Evolutionary conservation across 495 filamentous ascomycete genomes (phyloP).

Genomic region (Neurospora africana): DNA sequence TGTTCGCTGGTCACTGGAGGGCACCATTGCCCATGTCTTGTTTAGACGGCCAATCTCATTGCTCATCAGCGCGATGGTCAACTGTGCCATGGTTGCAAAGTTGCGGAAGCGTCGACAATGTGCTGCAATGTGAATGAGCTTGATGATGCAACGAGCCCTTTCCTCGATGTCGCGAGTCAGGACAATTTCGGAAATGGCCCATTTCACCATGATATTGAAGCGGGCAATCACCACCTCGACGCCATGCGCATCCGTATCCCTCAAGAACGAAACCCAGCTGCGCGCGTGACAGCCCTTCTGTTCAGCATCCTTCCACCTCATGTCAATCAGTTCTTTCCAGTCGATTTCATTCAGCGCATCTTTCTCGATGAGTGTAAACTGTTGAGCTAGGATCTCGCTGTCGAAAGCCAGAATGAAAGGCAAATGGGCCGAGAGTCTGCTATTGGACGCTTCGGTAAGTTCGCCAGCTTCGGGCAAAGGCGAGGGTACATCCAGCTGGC

Average conservation of each 20-base stretch:
- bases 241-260: conserved; percentile 67
- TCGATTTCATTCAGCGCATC: conserved; percentile 93
- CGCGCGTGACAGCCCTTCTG: conserved; percentile 47
- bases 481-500: conserved; percentile 18
- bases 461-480: conserved; percentile 8
- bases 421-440: conserved; percentile 49
- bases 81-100: conserved; percentile 92
- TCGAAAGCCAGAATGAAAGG: conserved; percentile 90
- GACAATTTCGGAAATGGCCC: conserved; percentile 85
- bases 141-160: conserved; percentile 71
- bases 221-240: conserved; percentile 94
- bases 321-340: conserved; percentile 94
- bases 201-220: conserved; percentile 97
- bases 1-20: conserved; percentile 54
- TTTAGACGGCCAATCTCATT: conserved; percentile 67
- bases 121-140: conserved; percentile 84
- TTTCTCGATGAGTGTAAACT: conserved; percentile 92
- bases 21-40: conserved; percentile 74
- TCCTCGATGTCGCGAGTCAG: conserved; percentile 76
- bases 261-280: conserved; percentile 90
- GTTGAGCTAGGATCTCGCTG: conserved; percentile 80
- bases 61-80: conserved; percentile 81
- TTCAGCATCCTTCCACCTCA: conserved; percentile 73
- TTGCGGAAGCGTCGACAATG: conserved; percentile 82
- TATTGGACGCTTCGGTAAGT: neutral